A percentile compares a stretch with the other conserved stretches of the same genome.
These are phyloP conservation scores for Penicillium chermesinum DNA, from an alignment of 495 filamentous ascomycete species.

Conservation along the genomic window DNA sequence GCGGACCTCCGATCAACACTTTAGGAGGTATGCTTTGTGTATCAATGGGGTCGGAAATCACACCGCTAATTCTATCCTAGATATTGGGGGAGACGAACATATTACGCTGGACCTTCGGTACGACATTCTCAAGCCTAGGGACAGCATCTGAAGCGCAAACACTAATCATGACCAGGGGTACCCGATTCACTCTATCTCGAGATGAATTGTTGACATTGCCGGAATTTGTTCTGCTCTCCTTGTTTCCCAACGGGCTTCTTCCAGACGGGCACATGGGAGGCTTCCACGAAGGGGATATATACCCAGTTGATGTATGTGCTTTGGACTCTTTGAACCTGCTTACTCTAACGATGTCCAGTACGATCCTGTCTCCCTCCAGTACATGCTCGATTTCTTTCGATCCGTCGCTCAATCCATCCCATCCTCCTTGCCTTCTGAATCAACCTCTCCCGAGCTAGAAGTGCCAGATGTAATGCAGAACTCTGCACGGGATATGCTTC, in stretches of 20 bases:
- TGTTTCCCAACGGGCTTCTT: constrained; percentile 96
- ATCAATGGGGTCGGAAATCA: neutral
- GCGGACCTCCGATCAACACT: constrained; percentile 75
- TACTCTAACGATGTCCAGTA: constrained; percentile 71
- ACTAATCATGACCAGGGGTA: constrained; percentile 55
- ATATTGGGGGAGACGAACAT: constrained; percentile 88
- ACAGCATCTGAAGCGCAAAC: neutral
- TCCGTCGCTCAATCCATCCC: constrained; percentile 92
- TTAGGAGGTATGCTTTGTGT: constrained; percentile 67
- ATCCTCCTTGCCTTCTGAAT: constrained; percentile 56
- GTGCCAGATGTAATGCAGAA: constrained; percentile 64
- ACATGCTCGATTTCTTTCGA: constrained; percentile 99
- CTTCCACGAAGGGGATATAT: constrained; percentile 87
- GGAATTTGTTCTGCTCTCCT: constrained; percentile 96
- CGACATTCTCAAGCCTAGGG: too few relatives aligned
- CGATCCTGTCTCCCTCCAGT: constrained; percentile 90
- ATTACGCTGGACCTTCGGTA: constrained; percentile 94
- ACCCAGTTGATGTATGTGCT: constrained; percentile 90
- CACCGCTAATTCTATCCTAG: constrained; percentile 32
- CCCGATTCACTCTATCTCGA: constrained; percentile 84
- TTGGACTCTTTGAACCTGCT: constrained; percentile 13
- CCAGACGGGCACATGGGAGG: constrained; percentile 95
- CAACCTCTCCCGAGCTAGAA: constrained; percentile 55
- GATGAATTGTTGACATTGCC: constrained; percentile 93
- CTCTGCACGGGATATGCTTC: constrained; percentile 70